phyloP scores from a whole-genome alignment of 805 yeast genomes.

The Ogataea pini region DNA sequence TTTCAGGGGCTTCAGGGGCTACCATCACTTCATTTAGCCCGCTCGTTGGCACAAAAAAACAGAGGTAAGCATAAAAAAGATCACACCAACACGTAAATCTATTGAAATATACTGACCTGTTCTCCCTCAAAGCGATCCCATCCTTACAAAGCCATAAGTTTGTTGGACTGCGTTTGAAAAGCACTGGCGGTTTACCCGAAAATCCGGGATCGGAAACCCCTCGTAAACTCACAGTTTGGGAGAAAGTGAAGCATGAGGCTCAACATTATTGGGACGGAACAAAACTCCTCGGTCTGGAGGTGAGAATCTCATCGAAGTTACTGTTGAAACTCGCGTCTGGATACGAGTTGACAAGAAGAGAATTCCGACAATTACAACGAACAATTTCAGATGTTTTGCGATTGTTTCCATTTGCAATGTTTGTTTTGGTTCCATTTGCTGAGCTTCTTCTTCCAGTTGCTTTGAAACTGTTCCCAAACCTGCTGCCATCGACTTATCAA shows the following conservation, averaged over 20 bases:
- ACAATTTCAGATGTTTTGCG: conserved; percentile 83
- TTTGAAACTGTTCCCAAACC: conserved; percentile 83
- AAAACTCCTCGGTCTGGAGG: conserved; percentile 85
- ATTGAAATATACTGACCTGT: background rate
- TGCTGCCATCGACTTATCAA: conserved; percentile 91
- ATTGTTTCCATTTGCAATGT: conserved; percentile 88
- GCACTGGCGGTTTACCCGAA: background rate
- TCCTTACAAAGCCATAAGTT: too few species aligned
- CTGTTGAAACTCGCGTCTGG: conserved; percentile 82
- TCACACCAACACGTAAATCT: too few species aligned
- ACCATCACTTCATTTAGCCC: background rate
- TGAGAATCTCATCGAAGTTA: conserved; percentile 79
- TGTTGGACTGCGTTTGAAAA: background rate
- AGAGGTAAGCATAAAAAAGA: conserved; percentile 1
- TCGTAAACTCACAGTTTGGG: conserved; percentile 67
- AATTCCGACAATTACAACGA: conserved; percentile 81
- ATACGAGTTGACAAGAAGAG: conserved; percentile 89
- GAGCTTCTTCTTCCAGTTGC: conserved; percentile 89
- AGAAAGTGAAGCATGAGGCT: conserved; percentile 82
- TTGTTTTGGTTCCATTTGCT: conserved; percentile 91
- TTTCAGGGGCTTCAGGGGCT: background rate
- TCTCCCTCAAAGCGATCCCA: too few species aligned
- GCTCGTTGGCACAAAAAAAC: background rate
- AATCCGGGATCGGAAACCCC: conserved; percentile 5
- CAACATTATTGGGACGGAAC: conserved; percentile 95